phyloP scores from a whole-genome alignment of 495 filamentous ascomycete species.

The Xylaria castorea region DNA sequence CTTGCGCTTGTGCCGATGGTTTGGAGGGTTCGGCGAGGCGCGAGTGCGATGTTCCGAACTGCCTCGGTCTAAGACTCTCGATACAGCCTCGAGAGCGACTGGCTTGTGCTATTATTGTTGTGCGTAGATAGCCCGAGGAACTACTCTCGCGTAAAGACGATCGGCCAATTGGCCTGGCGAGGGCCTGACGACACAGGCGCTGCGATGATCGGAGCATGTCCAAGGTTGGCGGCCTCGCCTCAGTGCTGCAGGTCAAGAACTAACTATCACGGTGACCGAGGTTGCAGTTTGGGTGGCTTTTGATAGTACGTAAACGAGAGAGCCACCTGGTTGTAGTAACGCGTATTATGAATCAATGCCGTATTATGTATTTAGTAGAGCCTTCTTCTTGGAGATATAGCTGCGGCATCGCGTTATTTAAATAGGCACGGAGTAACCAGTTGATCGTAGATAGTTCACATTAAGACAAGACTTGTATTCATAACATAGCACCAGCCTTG shows the following conservation, averaged over 20 bases:
- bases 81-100: background rate
- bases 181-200: constrained; percentile 14
- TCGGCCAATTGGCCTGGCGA: constrained; percentile 21
- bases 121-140: background rate
- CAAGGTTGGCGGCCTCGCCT: background rate
- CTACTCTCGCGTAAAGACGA: background rate
- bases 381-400: no score
- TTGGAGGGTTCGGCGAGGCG: constrained; percentile 26
- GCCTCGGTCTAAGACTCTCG: constrained; percentile 14
- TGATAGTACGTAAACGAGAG: background rate
- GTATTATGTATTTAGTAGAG: constrained; percentile 3
- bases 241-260: background rate
- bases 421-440: no score
- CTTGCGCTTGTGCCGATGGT: constrained; percentile 13
- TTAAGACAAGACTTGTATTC: no score
- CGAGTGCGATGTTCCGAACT: constrained; percentile 29
- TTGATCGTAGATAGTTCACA: no score
- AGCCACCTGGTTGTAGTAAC: background rate
- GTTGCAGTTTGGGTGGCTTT: background rate
- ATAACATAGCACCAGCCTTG: constrained; percentile 56
- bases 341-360: background rate
- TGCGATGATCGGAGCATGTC: constrained; percentile 28
- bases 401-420: no score
- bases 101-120: background rate
- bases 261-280: constrained; percentile 1